A percentile compares a stretch with the other conserved stretches of the same genome.
phyloP scores from a whole-genome alignment of 306 rosid genomes.

The Cicer bijugum region DNA sequence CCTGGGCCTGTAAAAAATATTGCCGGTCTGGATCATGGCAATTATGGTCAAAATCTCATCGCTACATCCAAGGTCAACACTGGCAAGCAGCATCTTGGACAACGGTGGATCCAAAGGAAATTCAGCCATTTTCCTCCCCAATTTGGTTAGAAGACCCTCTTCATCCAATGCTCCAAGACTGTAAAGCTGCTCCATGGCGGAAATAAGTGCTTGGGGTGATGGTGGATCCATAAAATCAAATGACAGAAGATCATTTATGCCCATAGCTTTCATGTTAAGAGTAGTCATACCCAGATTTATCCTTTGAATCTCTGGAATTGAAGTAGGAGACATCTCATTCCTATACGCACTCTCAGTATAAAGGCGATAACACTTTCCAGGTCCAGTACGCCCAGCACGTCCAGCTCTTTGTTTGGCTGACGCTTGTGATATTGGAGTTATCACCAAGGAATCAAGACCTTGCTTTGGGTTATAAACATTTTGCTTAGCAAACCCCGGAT shows the following conservation, averaged over 20 bases:
- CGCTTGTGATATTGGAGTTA: slow-evolving; percentile 89
- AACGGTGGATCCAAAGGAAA: slow-evolving; percentile 90
- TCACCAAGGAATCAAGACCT: slow-evolving; percentile 82
- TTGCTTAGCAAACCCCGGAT: slow-evolving; percentile 91
- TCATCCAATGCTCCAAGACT: slow-evolving; percentile 92
- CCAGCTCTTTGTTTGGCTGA: slow-evolving; percentile 91
- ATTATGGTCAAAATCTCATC: slow-evolving; percentile 87
- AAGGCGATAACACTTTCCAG: slow-evolving; percentile 86
- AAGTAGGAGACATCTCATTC: slow-evolving; percentile 79
- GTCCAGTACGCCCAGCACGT: slow-evolving; percentile 89
- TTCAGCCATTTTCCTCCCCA: slow-evolving; percentile 92
- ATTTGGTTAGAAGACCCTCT: slow-evolving; percentile 80
- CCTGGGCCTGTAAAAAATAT: slow-evolving; percentile 82
- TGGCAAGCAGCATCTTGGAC: slow-evolving; percentile 88
- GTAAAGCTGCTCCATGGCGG: slow-evolving; percentile 80
- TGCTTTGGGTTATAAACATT: slow-evolving; percentile 82
- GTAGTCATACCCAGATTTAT: slow-evolving; percentile 75
- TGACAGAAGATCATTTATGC: slow-evolving; percentile 77
- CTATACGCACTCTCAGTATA: slow-evolving; percentile 83
- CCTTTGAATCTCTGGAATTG: slow-evolving; percentile 84
- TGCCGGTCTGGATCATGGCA: slow-evolving; percentile 90
- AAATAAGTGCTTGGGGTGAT: slow-evolving; percentile 77
- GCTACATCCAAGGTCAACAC: slow-evolving; percentile 93
- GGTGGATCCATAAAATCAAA: slow-evolving; percentile 94
- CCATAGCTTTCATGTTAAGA: slow-evolving; percentile 83